Evolutionary conservation across 1,139 yeast species (phyloP), one percentile per base, ranked within the genome.

Genomic region (Pneumocystis murina): DNA sequence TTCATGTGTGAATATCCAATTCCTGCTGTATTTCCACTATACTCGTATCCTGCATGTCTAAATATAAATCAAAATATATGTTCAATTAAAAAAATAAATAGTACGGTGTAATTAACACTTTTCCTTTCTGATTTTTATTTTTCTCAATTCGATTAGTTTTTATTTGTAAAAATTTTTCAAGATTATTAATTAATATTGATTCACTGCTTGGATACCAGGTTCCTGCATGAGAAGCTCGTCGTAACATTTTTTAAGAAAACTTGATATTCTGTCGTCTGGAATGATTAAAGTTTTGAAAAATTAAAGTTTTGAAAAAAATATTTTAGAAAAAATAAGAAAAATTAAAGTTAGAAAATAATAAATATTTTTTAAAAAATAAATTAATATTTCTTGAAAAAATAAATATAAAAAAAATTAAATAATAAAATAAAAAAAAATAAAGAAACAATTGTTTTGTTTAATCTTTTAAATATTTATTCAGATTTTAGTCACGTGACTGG

Each of bases 41-140:
- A 92, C 3, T 86, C 72, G 72, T 86, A 90, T 0, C 98, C 99
- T 6, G 99, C 99, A 74, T 92, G 99, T 24, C 39, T 48, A 39
- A 20, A 55, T 14, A 24, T n/a, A 5, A n/a, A n/a, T n/a, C 2
- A n/a, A 16, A 5, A 1, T 2, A 5, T 16, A 5, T 33, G 14
- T 55, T 41, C 8, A 39, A 17, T 16, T n/a, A n/a, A 33, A 28
- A 33, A 36, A 17, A n/a, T 20, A 24, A 40, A 24, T 17, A 38
- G 48, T 41, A 48, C 33, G 14, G 16, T 10, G 61, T 62, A 61
- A 33, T 57, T 10, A 30, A 12, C 17, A 10, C 62, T 38, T 39
- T 28, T 14, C 17, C 40, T 16, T 28, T 1, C 7, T 14, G 36
- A 7, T 35, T 17, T 16, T 28, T 7, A n/a, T n/a, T 20, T 33